Evolutionary conservation across 768 basidiomycete species (phyloP), one percentile per base, ranked within the genome.

Genomic region (Cubamyces lactineus): DNA sequence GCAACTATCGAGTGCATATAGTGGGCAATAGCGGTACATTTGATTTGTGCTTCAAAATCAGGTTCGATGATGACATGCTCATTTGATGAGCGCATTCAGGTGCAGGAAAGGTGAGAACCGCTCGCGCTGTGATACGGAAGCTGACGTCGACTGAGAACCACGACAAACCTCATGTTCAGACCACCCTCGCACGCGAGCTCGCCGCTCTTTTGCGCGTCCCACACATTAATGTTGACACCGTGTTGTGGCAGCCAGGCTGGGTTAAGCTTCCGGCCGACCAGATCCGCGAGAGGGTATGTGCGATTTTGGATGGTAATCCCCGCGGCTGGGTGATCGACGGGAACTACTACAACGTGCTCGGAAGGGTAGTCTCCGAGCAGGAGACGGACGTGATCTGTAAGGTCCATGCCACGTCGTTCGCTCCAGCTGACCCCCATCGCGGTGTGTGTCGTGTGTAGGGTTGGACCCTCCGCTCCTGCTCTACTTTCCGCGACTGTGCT

Each of bases 381-480:
- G 66, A 67, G 13, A 71, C 68, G 34, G 70, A 71, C 54, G 62
- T 67, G 21, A 64, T 71, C 21, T 71, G 70, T 70, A 45, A 63
- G 69, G 17, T 12, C 17, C 28, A 5, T 16, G 3, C 69, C 21
- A 72, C 79, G 45, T 38, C 86, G 67, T 67, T 82, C 8, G 78
- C 86, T 9, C 7, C 52, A 23, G 30, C 34, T 52, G 24, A 47
- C 41, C 2, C 28, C 34, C 48, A 42, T 42, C n/a, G 17, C 26
- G 19, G 21, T 16, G 30, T 11, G 28, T n/a, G 5, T 34, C 34
- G 34, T 34, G 34, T 34, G 24, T 43, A 89, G 87, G 88, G 88
- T 74, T 89, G 21, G 87, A 89, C 65, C 86, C 87, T 8, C 88
- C 87, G 13, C 73, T 89, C 38, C 17, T 75, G 9, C 71, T 83